Conservation (phyloP, 345 rosid genomes). For the Citrus maxima region DNA sequence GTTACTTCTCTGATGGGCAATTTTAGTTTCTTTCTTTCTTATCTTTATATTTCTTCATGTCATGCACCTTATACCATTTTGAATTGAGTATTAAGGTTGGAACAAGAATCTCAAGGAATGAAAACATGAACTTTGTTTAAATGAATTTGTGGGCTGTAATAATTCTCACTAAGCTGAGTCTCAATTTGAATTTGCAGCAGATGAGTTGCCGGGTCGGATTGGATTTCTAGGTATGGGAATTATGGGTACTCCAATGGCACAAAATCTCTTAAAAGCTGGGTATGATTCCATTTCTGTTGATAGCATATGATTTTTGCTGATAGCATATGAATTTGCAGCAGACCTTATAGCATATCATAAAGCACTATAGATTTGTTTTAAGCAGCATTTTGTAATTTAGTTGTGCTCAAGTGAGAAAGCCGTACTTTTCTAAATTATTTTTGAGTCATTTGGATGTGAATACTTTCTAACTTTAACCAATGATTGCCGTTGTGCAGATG, state of each 20-base stretch:
- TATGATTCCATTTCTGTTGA: constrained; percentile 24
- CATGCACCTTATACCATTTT: background rate
- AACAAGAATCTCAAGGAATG: background rate
- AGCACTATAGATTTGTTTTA: background rate
- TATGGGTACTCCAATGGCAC: constrained; percentile 96
- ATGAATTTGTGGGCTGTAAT: background rate
- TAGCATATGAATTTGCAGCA: background rate
- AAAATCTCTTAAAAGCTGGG: constrained; percentile 92
- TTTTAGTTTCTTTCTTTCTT: background rate
- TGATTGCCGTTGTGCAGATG: constrained; percentile 45
- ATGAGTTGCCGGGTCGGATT: constrained; percentile 37
- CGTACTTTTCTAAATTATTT: background rate
- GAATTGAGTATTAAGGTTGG: background rate
- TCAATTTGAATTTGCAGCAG: constrained; percentile 27
- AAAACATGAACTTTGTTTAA: background rate
- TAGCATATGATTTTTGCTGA: background rate
- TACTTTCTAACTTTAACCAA: constrained; percentile 1
- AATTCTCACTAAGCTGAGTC: background rate
- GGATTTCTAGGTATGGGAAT: constrained; percentile 96
- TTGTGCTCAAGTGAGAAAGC: background rate
- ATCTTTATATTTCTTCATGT: background rate
- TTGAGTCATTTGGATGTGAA: background rate
- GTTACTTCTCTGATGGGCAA: background rate
- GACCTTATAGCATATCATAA: background rate
- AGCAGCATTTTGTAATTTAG: background rate